Conservation (phyloP, 202 grass and related monocot genomes). For the Musa balbisiana region DNA sequence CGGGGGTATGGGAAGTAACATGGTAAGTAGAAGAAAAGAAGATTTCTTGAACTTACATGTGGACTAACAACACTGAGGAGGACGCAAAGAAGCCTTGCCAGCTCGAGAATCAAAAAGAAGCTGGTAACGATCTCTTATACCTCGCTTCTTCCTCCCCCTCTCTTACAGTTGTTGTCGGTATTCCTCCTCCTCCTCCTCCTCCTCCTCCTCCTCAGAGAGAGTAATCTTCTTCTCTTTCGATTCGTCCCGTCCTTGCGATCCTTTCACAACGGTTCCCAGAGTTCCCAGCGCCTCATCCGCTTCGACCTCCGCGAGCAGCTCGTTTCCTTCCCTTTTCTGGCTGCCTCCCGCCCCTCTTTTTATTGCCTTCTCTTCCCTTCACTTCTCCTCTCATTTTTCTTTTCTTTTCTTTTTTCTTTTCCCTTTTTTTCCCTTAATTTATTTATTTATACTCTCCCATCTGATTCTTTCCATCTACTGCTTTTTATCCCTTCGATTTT, state of each 20-base stretch:
- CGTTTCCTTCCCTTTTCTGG: neutral
- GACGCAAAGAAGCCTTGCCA: no score
- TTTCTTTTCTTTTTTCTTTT: neutral
- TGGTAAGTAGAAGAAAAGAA: neutral
- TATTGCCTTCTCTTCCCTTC: neutral
- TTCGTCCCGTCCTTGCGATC: neutral
- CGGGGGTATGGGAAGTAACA: neutral
- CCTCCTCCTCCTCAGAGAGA: neutral
- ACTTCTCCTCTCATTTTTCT: neutral
- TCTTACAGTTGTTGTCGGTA: no score
- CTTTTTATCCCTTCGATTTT: neutral
- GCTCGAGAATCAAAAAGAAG: no score
- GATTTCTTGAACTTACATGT: neutral
- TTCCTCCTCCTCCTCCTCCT: neutral
- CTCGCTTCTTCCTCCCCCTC: neutral
- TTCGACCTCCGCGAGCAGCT: neutral
- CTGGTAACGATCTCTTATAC: neutral
- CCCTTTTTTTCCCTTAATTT: neutral
- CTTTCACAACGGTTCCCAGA: neutral
- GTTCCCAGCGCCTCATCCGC: neutral
- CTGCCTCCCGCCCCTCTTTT: neutral
- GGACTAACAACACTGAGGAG: neutral
- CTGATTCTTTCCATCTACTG: neutral
- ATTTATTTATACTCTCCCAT: neutral
- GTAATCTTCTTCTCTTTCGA: neutral